These are phyloP conservation scores for Trametes hirsuta DNA, from an alignment of 1,284 basidiomycete genomes.

Conservation along the genomic window DNA sequence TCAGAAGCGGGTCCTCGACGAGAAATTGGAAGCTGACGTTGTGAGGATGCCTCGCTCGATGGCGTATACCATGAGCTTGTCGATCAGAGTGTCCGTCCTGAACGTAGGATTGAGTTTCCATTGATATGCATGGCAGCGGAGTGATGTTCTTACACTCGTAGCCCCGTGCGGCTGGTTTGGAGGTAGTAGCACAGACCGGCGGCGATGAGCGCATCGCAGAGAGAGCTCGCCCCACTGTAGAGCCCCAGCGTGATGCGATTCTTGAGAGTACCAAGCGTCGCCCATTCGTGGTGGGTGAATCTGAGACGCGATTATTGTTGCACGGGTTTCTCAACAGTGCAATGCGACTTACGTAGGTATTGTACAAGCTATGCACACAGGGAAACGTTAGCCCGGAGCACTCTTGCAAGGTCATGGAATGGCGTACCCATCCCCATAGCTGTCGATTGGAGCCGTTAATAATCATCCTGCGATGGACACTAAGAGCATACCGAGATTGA, in stretches of 20 bases:
- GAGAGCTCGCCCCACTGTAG: not conserved
- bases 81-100: not conserved
- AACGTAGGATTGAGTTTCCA: not conserved
- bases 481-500: not conserved
- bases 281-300: not conserved
- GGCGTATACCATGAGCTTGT: constrained; percentile 4
- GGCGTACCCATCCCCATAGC: not conserved
- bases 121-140: not conserved
- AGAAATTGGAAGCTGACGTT: not conserved
- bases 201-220: constrained; percentile 1
- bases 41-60: constrained; percentile 2
- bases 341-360: not conserved
- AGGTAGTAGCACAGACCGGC: constrained; percentile 6
- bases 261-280: not conserved
- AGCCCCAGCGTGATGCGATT: not conserved
- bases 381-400: not conserved
- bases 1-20: no score
- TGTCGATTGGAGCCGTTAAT: no score
- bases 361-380: not conserved
- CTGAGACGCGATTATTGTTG: not conserved
- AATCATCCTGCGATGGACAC: no score
- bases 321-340: not conserved
- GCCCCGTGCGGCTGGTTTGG: not conserved
- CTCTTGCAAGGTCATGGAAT: not conserved
- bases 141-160: not conserved